Base-by-base conservation (phyloP, 441 rosid species). In the Cnidoscolus chayamansa region DNA sequence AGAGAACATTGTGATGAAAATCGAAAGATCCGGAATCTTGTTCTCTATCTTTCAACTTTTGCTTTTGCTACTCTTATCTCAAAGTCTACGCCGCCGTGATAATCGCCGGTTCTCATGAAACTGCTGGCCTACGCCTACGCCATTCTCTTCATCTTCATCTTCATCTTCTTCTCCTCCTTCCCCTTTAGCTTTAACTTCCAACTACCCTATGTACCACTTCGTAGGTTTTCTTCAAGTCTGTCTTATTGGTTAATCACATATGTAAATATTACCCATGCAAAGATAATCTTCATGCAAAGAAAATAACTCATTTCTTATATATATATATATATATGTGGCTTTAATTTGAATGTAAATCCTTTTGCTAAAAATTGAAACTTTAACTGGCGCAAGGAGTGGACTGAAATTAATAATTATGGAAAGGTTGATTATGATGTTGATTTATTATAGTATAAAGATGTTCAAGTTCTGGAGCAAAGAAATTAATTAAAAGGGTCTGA, bases 31-130 rank as follows among this genome's bases (percentile, higher is more conserved):
- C 68, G 80, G 84, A 75, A 82, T 76, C 69, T 50, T 77, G 84
- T 43, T 77, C 50, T 78, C 19, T 9, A 60, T 11, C 49, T 66
- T 71, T 74, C 58, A 48, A 32, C 58, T 73, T 17, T 20, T 74
- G 75, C 54, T 78, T 76, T 72, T 40, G 67, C 77, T 20, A 31
- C 31, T 20, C 67, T 48, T n/a, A 10, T 54, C 72, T 72, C 70
- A 75, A 80, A 79, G 81, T 79, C 83, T 74, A 79, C 77, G 71
- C 71, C 76, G 72, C 81, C 90, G 90, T 86, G 84, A 88, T 86
- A 75, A 74, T 74, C 87, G 90, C 84, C 85, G 79, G 78, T 77
- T 84, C 83, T 81, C 86, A 75, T 67, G 87, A 81, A 81, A 57
- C 86, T 71, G 83, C 30, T 10, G 0, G 57, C 0, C 81, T 67